Conservation (phyloP, 257 asterid species). For the Ajuga chamaepitys region DNA sequence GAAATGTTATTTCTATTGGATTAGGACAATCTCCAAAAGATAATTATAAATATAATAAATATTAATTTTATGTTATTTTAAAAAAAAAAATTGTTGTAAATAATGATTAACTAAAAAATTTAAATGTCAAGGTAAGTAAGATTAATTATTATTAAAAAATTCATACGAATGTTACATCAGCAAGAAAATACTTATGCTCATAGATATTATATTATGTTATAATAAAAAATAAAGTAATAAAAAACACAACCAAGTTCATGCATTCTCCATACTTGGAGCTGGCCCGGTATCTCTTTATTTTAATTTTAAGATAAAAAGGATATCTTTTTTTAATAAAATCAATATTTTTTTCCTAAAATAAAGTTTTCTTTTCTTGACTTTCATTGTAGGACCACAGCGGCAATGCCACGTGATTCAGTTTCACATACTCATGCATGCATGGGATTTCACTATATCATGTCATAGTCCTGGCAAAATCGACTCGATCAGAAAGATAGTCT, state of each 20-base stretch:
- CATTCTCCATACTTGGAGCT: slow-evolving; percentile 38
- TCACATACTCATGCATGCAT: too few relatives aligned
- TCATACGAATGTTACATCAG: too few relatives aligned
- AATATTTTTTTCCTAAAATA: not conserved
- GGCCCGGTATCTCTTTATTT: slow-evolving; percentile 21
- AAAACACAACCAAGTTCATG: slow-evolving; percentile 44
- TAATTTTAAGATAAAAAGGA: slow-evolving; percentile 30
- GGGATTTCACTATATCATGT: not conserved
- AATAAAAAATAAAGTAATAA: slow-evolving; percentile 12
- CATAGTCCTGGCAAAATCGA: too few relatives aligned
- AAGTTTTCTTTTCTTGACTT: slow-evolving; percentile 18
- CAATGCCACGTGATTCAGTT: slow-evolving; percentile 58
- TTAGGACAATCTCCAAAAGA: too few relatives aligned
- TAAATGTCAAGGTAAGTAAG: too few relatives aligned
- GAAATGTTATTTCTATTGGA: too few relatives aligned
- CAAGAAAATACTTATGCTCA: not conserved
- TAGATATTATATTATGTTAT: not conserved
- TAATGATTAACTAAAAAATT: too few relatives aligned
- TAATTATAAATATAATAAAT: too few relatives aligned
- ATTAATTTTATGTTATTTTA: too few relatives aligned
- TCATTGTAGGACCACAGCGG: slow-evolving; percentile 55
- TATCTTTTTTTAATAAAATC: slow-evolving; percentile 25
- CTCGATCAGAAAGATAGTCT: too few relatives aligned
- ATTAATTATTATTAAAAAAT: too few relatives aligned
- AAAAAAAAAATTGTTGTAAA: too few relatives aligned